phyloP scores from a whole-genome alignment of 2,329 filamentous ascomycete species.

The Trichoderma simmonsii region DNA sequence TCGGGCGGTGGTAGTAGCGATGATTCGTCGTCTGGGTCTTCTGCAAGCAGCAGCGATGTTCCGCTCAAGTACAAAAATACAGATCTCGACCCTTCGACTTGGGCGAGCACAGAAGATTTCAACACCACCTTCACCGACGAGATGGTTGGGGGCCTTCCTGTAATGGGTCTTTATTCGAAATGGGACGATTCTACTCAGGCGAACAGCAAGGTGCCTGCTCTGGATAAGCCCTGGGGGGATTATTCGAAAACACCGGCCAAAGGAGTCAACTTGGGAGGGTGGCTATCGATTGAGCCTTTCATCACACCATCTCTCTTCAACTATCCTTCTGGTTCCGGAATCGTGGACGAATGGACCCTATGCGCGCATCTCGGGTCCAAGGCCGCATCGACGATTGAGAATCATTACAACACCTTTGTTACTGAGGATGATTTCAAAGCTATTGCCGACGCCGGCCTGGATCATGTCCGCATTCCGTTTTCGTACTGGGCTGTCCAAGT shows the following conservation, averaged over 20 bases:
- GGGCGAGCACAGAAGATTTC: constrained; percentile 87
- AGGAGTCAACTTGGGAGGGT: constrained; percentile 90
- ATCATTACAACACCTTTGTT: constrained; percentile 88
- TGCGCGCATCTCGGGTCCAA: constrained; percentile 64
- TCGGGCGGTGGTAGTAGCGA: constrained; percentile 26
- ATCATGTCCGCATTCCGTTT: constrained; percentile 94
- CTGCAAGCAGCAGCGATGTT: constrained; percentile 50
- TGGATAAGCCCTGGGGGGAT: constrained; percentile 71
- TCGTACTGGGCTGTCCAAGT: constrained; percentile 91
- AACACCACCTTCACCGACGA: constrained; percentile 89
- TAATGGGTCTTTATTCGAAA: constrained; percentile 81
- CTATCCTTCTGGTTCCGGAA: constrained; percentile 57
- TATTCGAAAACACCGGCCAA: constrained; percentile 78
- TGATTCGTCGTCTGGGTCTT: constrained; percentile 31
- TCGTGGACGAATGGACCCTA: constrained; percentile 88
- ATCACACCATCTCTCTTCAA: constrained; percentile 91
- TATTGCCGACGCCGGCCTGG: constrained; percentile 82
- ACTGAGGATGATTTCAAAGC: constrained; percentile 79
- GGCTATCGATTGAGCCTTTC: constrained; percentile 91
- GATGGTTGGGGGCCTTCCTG: constrained; percentile 78
- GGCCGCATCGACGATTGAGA: constrained; percentile 70
- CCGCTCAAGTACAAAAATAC: constrained; percentile 68
- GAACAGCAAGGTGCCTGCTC: constrained; percentile 74
- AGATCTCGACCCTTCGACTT: constrained; percentile 83
- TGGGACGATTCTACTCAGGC: constrained; percentile 82